These are phyloP conservation scores for Parachlorella kessleri DNA, from an alignment of 139 green algal genomes.

Conservation along the genomic window DNA sequence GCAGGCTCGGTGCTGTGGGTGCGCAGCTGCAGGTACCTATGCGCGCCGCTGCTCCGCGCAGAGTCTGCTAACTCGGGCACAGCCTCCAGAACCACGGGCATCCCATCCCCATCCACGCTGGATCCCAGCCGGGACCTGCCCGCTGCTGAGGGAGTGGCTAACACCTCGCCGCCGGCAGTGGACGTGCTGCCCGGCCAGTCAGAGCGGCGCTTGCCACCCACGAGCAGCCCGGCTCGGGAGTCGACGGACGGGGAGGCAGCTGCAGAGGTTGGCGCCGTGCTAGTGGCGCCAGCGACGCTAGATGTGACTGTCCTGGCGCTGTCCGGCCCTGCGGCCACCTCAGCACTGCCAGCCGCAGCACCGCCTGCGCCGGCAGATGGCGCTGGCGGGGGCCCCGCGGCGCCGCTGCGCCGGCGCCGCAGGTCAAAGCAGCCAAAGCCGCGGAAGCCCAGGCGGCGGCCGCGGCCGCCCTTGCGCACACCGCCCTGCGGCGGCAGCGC, in stretches of 20 bases:
- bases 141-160: not conserved
- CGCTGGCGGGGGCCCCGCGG: not conserved
- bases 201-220: not conserved
- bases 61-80: conserved; percentile 16
- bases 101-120: conserved; percentile 1
- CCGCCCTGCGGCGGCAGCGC: not conserved
- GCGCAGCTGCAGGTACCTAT: not conserved
- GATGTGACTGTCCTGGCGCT: not conserved
- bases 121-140: not conserved
- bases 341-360: not conserved
- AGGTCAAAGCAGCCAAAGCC: conserved; percentile 3
- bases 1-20: not conserved
- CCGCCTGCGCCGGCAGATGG: not conserved
- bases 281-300: not conserved
- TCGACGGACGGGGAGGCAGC: conserved; percentile 10
- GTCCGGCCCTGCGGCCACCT: not conserved
- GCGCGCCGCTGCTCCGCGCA: too few species aligned
- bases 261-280: not conserved
- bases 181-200: conserved; percentile 5
- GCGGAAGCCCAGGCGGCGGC: not conserved
- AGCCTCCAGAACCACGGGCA: conserved; percentile 6
- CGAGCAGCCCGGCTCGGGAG: conserved; percentile 15
- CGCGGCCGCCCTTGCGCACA: not conserved
- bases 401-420: not conserved
- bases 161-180: not conserved